Base-by-base conservation (phyloP, 306 rosid species). In the Prunus persica region DNA sequence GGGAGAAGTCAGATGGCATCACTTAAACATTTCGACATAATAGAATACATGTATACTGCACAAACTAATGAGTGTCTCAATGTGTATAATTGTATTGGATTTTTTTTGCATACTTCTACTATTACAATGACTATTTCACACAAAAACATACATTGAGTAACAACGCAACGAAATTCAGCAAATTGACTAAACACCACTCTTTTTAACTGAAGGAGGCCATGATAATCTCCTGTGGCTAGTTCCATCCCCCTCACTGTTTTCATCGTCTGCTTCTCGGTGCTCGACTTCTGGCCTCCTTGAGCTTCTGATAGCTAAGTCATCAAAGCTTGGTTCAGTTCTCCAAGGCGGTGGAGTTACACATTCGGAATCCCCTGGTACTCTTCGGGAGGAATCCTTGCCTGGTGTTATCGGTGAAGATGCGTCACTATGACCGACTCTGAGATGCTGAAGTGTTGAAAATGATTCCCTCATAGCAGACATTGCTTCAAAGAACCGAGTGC, bases 391-490 rank as follows among this genome's bases (percentile, higher is more conserved):
- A 75, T 90, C 92, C 51, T 84, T 78, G 12, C 91, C 86, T 1
- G 92, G 97, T 32, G 96, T 89, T 22, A 74, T 54, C 2, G 86
- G 88, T 52, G 82, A 52, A 6, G 88, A 62, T 41, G 89, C 72
- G 68, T 83, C 84, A 63, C 83, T 78, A 70, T 85, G 82, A 56
- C 91, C 93, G 12, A 92, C 97, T 84, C 97, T 88, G 72, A 95
- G 86, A 78, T 92, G 84, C 62, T 95, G 96, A 64, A 95, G 96
- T 20, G 97, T 80, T 61, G 97, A 89, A 82, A 95, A 92, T 12
- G 97, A 95, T 79, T 95, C 98, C 82, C 97, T 88, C 91, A 89
- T 95, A 45, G 99, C 99, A 64, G 93, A 90, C 99, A 95, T 95
- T 79, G 97, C 99, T 87, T 92, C 97, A 45, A 95, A 92, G 73